Evolutionary conservation across 345 rosid species (phyloP).

Genomic region (Dipteronia sinensis): DNA sequence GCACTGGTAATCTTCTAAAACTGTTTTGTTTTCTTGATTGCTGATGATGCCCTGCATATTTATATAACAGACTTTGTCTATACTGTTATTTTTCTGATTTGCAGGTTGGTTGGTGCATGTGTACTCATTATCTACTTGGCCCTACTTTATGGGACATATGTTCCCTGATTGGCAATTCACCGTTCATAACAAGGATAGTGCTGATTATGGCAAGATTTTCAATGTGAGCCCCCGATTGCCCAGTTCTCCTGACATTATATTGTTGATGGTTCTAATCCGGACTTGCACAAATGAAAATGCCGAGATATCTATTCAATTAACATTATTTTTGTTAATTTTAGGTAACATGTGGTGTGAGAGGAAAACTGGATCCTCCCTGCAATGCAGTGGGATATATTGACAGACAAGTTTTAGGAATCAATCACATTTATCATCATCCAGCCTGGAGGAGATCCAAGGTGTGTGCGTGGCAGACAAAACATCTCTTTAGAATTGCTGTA

Average conservation of each 20-base stretch:
- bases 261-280: neutral
- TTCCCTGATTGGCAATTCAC: slow-evolving; percentile 87
- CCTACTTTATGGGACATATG: slow-evolving; percentile 58
- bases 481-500: slow-evolving; percentile 3
- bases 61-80: neutral
- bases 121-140: slow-evolving; percentile 57
- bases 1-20: slow-evolving; percentile 61
- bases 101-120: slow-evolving; percentile 69
- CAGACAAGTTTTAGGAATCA: slow-evolving; percentile 67
- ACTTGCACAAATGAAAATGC: neutral
- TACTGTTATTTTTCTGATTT: slow-evolving; percentile 21
- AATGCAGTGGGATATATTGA: slow-evolving; percentile 86
- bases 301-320: neutral
- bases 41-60: neutral
- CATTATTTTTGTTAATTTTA: slow-evolving; percentile 23
- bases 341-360: slow-evolving; percentile 80
- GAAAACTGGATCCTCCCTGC: slow-evolving; percentile 82
- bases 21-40: neutral
- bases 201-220: slow-evolving; percentile 61
- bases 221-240: slow-evolving; percentile 40
- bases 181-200: slow-evolving; percentile 40
- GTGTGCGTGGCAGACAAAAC: neutral
- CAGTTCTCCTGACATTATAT: neutral
- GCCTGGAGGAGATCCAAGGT: slow-evolving; percentile 97
- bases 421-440: slow-evolving; percentile 77